These are phyloP conservation scores for Galeopsis tetrahit DNA, from an alignment of 257 asterid species.

Conservation along the genomic window DNA sequence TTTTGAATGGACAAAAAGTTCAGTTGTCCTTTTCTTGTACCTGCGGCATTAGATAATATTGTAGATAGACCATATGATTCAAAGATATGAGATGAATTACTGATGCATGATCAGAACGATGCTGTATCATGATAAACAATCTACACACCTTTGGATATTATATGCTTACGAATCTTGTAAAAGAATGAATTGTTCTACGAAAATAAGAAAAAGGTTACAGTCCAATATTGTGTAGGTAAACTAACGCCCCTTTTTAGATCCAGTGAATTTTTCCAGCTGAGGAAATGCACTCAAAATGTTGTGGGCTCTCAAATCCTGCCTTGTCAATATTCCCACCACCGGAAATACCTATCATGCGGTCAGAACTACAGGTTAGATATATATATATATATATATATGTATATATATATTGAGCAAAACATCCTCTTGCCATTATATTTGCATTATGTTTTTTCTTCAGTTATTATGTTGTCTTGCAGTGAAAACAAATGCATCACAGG, in stretches of 20 bases:
- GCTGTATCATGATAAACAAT: slow-evolving; percentile 31
- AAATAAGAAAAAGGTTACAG: slow-evolving; percentile 24
- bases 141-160: slow-evolving; percentile 30
- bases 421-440: slow-evolving; percentile 14
- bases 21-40: slow-evolving; percentile 21
- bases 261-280: slow-evolving; percentile 58
- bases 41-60: slow-evolving; percentile 26
- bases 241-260: slow-evolving; percentile 56
- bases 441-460: not conserved
- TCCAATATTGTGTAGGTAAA: slow-evolving; percentile 29
- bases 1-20: slow-evolving; percentile 5
- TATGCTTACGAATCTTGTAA: slow-evolving; percentile 37
- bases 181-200: slow-evolving; percentile 35
- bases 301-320: slow-evolving; percentile 91
- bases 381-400: not conserved
- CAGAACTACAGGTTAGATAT: slow-evolving; percentile 40
- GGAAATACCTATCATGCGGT: slow-evolving; percentile 61
- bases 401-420: not conserved
- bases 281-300: slow-evolving; percentile 79
- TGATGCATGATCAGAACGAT: slow-evolving; percentile 26
- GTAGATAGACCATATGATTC: slow-evolving; percentile 34
- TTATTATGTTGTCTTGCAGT: slow-evolving; percentile 7
- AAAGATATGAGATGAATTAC: slow-evolving; percentile 31
- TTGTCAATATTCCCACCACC: slow-evolving; percentile 83
- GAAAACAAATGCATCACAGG: not conserved